Evolutionary conservation across 1,139 yeast species (phyloP), one percentile per base, ranked within the genome.

Genomic region (Debaryomyces sp.): DNA sequence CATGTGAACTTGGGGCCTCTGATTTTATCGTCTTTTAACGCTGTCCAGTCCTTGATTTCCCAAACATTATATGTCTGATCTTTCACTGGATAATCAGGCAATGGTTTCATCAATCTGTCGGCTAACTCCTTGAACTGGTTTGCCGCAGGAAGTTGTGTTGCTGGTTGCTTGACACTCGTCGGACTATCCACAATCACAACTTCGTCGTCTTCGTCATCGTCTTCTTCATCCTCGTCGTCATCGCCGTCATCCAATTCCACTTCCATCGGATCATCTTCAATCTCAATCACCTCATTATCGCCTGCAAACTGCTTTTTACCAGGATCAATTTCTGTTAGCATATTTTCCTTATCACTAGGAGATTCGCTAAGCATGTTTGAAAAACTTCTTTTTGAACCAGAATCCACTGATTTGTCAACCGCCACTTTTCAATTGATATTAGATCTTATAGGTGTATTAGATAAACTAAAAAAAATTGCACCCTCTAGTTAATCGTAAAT

Each of bases 31-130:
- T 75, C 75, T 30, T 72, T 73, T 40, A 89, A 69, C 2, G 68
- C 63, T 41, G 70, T 63, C 87, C 96, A 88, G 58, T 85, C 82
- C 10, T 73, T 71, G 48, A 94, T 86, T 48, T 80, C 78, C 97
- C 98, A 94, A 5, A 92, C 88, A 61, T 71, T 73, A 50, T 73
- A 69, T 2, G 73, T 66, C 52, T 72, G 71, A 1, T 62, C 77
- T 23, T 62, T 65, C 1, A 66, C 66, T 1, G 81, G 80, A 49
- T 74, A 76, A 53, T 77, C 79, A 10, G 75, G 73, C 12, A 80
- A 49, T 1, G 75, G 75, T 51, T 74, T 75, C 75, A 75, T 67
- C 47, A 74, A 61, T 40, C 65, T 58, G 24, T 56, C 52, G 12
- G 73, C 66, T 43, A 70, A 56, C 12, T 59, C 66, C 9, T 58